These are phyloP conservation scores for Pyricularia pennisetigena DNA, from an alignment of 2,329 filamentous ascomycete genomes.

Conservation along the genomic window DNA sequence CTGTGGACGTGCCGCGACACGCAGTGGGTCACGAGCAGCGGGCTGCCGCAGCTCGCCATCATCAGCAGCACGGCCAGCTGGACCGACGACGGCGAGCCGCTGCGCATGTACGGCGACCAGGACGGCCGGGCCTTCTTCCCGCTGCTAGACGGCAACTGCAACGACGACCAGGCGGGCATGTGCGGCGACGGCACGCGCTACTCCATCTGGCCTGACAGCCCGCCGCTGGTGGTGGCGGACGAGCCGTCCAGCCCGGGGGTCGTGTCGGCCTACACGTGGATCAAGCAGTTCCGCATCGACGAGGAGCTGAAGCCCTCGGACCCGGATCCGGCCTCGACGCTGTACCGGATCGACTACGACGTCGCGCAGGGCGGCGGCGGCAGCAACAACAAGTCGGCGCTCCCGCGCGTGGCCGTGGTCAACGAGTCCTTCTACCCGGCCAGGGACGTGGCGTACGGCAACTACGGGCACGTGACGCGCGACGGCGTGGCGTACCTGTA, in stretches of 20 bases:
- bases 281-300: not conserved
- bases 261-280: not conserved
- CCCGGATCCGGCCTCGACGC: not conserved
- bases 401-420: not conserved
- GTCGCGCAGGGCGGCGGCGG: not conserved
- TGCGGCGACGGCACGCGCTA: slow-evolving; percentile 2
- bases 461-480: slow-evolving; percentile 2
- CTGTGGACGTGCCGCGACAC: slow-evolving; percentile 5
- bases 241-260: not conserved
- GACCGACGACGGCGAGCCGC: not conserved
- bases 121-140: slow-evolving; percentile 1
- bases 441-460: not conserved
- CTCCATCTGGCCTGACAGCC: slow-evolving; percentile 3
- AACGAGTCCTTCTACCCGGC: not conserved
- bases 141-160: not conserved
- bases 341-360: slow-evolving; percentile 1
- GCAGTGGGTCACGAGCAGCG: not conserved
- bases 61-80: slow-evolving; percentile 3
- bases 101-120: slow-evolving; percentile 3
- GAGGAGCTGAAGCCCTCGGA: not conserved
- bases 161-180: not conserved
- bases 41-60: slow-evolving; percentile 1
- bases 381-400: not conserved
- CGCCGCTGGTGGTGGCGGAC: not conserved
- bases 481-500: not conserved